Percentiles rank a stretch among this genome's conserved stretches.
phyloP scores from a whole-genome alignment of 495 filamentous ascomycete genomes.

The Lasiosphaeria miniovina region DNA sequence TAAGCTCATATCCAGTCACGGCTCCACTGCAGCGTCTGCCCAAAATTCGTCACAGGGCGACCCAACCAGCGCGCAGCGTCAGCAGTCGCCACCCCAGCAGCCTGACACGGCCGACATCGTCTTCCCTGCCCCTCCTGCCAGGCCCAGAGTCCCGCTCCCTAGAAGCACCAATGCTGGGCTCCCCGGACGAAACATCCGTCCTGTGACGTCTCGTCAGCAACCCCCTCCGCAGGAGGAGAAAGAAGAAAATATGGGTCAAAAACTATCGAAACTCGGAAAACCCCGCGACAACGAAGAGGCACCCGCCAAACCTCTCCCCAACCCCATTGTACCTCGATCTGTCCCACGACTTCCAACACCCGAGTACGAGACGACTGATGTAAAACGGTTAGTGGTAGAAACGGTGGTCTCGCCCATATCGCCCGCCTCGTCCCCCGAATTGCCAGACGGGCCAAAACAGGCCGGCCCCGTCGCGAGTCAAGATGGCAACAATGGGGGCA shows the following conservation, averaged over 20 bases:
- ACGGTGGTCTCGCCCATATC: slow-evolving; percentile 26
- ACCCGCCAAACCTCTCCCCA: slow-evolving; percentile 17
- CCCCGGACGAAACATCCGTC: slow-evolving; percentile 34
- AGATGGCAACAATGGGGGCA: slow-evolving; percentile 12
- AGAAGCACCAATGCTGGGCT: slow-evolving; percentile 22
- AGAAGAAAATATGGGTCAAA: slow-evolving; percentile 27
- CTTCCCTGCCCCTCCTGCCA: slow-evolving; percentile 9
- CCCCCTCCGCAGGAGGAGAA: slow-evolving; percentile 14
- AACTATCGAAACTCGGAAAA: slow-evolving; percentile 11
- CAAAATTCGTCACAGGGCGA: slow-evolving; percentile 13
- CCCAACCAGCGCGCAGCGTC: slow-evolving; percentile 1
- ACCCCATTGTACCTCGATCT: slow-evolving; percentile 12
- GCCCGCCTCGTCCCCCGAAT: slow-evolving; percentile 31
- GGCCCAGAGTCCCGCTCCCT: slow-evolving; percentile 15
- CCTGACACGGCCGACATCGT: slow-evolving; percentile 6
- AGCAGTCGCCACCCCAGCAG: slow-evolving; percentile 16
- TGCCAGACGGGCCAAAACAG: slow-evolving; percentile 11
- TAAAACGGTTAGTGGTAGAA: slow-evolving; percentile 17
- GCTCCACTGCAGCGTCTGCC: slow-evolving; percentile 34
- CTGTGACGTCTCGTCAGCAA: slow-evolving; percentile 23
- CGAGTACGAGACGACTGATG: slow-evolving; percentile 25
- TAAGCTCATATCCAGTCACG: slow-evolving; percentile 41
- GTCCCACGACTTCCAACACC: slow-evolving; percentile 22
- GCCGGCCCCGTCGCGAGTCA: slow-evolving; percentile 11
- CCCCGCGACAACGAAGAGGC: slow-evolving; percentile 5